phyloP scores from a whole-genome alignment of 345 rosid species.

The Acer saccharum region DNA sequence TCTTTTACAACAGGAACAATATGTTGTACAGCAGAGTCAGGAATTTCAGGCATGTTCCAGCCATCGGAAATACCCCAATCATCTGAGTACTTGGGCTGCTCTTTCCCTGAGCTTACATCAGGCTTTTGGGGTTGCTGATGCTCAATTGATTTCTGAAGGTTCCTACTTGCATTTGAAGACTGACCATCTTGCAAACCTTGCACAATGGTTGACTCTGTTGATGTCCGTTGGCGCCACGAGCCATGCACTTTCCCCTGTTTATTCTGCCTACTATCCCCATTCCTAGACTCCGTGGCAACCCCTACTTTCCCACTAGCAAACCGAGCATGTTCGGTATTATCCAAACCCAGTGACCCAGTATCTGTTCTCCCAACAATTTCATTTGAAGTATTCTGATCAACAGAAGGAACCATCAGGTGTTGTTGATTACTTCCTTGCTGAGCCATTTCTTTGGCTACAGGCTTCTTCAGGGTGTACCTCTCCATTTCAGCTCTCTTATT shows the following conservation, averaged over 20 bases:
- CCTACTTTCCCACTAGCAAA: conserved; percentile 42
- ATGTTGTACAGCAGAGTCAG: conserved; percentile 31
- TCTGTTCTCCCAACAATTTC: conserved; percentile 34
- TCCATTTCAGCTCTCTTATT: conserved; percentile 89
- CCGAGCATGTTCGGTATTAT: conserved; percentile 36
- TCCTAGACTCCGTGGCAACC: conserved; percentile 41
- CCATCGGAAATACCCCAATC: conserved; percentile 56
- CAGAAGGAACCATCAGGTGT: conserved; percentile 39
- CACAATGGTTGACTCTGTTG: conserved; percentile 38
- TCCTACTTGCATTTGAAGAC: conserved; percentile 36
- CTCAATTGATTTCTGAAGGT: conserved; percentile 43
- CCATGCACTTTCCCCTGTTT: conserved; percentile 66
- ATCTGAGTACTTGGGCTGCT: conserved; percentile 45
- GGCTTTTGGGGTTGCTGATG: conserved; percentile 43
- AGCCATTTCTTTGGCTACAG: conserved; percentile 85
- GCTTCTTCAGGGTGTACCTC: conserved; percentile 85
- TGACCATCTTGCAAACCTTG: conserved; percentile 41
- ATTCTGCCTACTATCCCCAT: conserved; percentile 57
- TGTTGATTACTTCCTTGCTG: conserved; percentile 62
- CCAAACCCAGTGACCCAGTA: conserved; percentile 40
- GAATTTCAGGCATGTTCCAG: conserved; percentile 56
- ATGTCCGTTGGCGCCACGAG: conserved; percentile 69
- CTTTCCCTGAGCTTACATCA: conserved; percentile 41
- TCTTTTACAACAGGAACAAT: conserved; percentile 46
- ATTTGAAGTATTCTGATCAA: conserved; percentile 30